These are phyloP conservation scores for Spinellus fusiger DNA, from an alignment of 192 early-diverging fungal genomes.

Conservation along the genomic window DNA sequence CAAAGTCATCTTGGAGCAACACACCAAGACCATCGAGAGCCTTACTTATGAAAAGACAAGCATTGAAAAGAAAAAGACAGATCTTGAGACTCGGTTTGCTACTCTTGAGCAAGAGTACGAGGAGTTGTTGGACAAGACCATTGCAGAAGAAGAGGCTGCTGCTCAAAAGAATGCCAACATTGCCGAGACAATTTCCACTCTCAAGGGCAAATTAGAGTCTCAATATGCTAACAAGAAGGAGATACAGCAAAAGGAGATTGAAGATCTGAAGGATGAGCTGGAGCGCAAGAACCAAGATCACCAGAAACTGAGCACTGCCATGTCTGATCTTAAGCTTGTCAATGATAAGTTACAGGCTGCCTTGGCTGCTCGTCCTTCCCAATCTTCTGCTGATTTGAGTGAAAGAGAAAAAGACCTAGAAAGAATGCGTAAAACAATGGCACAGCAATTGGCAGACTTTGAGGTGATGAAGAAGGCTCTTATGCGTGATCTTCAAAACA, in stretches of 20 bases:
- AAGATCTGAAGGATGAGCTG: constrained; percentile 65
- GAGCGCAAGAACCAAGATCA: constrained; percentile 68
- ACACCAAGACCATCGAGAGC: constrained; percentile 59
- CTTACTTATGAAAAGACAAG: constrained; percentile 55
- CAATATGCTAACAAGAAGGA: constrained; percentile 82
- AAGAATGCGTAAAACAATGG: constrained; percentile 54
- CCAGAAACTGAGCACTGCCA: constrained; percentile 50
- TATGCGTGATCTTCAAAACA: constrained; percentile 95
- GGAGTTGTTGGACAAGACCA: constrained; percentile 72
- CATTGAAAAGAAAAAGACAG: constrained; percentile 57
- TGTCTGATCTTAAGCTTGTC: constrained; percentile 56
- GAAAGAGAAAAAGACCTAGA: constrained; percentile 75
- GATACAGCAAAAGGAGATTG: constrained; percentile 70
- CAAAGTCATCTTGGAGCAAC: constrained; percentile 55
- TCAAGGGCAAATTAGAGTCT: constrained; percentile 80
- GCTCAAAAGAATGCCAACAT: constrained; percentile 48
- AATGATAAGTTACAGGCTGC: constrained; percentile 53
- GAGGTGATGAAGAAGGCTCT: constrained; percentile 98
- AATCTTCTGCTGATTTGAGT: constrained; percentile 7
- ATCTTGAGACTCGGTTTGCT: constrained; percentile 63
- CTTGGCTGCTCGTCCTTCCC: constrained; percentile 12
- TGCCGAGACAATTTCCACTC: constrained; percentile 76
- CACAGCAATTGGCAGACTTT: constrained; percentile 73
- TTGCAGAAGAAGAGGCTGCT: constrained; percentile 66
- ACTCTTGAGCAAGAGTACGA: constrained; percentile 77